Conservation (phyloP, 73 alveolate genomes). For the Tetrahymena borealis region DNA sequence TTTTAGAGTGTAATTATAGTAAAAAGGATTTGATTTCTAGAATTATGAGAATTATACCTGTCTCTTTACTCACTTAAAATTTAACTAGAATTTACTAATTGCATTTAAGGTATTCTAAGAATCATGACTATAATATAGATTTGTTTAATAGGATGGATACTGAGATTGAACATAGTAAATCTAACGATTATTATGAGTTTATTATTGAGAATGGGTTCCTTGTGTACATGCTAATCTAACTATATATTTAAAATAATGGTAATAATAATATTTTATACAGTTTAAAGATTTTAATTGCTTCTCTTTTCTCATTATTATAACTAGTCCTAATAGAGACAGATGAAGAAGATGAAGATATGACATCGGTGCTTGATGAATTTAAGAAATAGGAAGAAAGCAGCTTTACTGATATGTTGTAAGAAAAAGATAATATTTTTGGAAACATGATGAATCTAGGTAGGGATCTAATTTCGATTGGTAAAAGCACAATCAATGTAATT, state of each 20-base stretch:
- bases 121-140: not conserved
- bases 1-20: not conserved
- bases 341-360: not conserved
- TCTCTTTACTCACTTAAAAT: not conserved
- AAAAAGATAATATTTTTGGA: not conserved
- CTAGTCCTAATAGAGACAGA: not conserved
- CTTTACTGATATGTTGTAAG: not conserved
- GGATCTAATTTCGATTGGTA: not conserved
- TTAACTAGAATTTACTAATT: not conserved
- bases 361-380: not conserved
- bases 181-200: not conserved
- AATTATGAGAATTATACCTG: slow-evolving; percentile 9
- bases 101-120: not conserved
- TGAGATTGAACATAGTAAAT: not conserved
- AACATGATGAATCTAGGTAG: not conserved
- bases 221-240: not conserved
- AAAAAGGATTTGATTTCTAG: not conserved
- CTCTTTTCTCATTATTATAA: not conserved
- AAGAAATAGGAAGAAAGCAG: not conserved
- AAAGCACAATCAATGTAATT: not conserved
- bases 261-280: not conserved
- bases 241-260: not conserved
- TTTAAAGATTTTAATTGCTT: not conserved
- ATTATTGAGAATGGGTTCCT: slow-evolving; percentile 3
- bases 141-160: not conserved